Conservation (phyloP, 2,329 filamentous ascomycete species). For the Magnaporthales sp. region DNA sequence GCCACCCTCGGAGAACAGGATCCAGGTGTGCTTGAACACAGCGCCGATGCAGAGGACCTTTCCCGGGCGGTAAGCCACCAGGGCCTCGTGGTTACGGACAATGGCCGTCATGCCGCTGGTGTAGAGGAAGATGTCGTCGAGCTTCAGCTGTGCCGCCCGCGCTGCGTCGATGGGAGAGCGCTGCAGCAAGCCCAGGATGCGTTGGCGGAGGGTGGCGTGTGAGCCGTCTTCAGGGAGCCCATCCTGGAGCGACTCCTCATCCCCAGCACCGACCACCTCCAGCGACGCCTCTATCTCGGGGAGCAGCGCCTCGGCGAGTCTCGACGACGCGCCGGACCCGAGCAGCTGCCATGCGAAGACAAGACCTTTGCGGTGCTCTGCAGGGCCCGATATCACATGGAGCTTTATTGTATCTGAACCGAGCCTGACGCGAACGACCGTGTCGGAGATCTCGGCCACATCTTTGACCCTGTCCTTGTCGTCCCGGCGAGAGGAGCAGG, state of each 20-base stretch:
- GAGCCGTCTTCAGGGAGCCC: constrained; percentile 25
- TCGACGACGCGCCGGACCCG: constrained; percentile 36
- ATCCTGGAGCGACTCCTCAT: constrained; percentile 21
- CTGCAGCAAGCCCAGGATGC: constrained; percentile 31
- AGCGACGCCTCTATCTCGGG: constrained; percentile 23
- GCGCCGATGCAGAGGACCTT: constrained; percentile 37
- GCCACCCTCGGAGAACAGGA: constrained; percentile 33
- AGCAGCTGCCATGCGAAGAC: constrained; percentile 35
- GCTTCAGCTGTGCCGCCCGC: constrained; percentile 11
- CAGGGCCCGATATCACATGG: constrained; percentile 33
- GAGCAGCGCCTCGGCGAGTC: constrained; percentile 35
- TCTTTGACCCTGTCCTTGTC: constrained; percentile 21
- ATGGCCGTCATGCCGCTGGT: constrained; percentile 46
- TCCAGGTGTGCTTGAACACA: constrained; percentile 41
- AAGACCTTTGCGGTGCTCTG: constrained; percentile 23
- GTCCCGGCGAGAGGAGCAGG: constrained; percentile 24
- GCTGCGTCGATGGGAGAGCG: constrained; percentile 26
- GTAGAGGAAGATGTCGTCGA: constrained; percentile 42
- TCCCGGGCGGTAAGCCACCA: constrained; percentile 22
- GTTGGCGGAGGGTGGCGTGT: constrained; percentile 28
- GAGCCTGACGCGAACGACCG: constrained; percentile 30
- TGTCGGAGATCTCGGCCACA: constrained; percentile 24
- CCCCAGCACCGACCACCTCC: constrained; percentile 8
- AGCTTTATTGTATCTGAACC: constrained; percentile 21
- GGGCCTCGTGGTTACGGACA: constrained; percentile 29